Conservation (phyloP, 306 rosid genomes). For the Vigna reflexopilosa region DNA sequence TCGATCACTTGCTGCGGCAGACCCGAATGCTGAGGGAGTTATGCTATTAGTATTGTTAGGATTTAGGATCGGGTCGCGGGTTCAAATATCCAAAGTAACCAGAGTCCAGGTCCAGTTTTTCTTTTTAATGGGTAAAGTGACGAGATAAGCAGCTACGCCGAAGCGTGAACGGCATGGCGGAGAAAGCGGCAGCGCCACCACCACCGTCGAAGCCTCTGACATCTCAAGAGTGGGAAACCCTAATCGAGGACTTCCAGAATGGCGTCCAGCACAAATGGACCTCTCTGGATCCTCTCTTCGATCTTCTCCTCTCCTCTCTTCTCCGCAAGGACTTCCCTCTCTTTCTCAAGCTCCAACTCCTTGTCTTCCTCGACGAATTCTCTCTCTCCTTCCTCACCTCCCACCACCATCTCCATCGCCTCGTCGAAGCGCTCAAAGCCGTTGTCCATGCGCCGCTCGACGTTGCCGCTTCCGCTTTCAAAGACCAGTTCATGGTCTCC, state of each 20-base stretch:
- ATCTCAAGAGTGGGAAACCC: constrained; percentile 77
- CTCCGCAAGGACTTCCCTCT: constrained; percentile 75
- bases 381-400: constrained; percentile 52
- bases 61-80: constrained; percentile 7
- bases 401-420: constrained; percentile 53
- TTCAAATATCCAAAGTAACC: neutral
- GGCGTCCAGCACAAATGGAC: constrained; percentile 61
- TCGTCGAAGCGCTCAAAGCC: constrained; percentile 66
- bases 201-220: constrained; percentile 64
- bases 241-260: constrained; percentile 83
- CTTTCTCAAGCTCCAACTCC: constrained; percentile 64
- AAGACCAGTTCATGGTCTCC: constrained; percentile 86
- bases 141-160: neutral
- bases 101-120: too few species aligned
- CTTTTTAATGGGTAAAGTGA: neutral
- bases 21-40: neutral
- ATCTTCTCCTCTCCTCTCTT: constrained; percentile 69
- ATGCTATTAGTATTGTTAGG: constrained; percentile 33
- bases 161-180: constrained; percentile 51
- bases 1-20: constrained; percentile 33
- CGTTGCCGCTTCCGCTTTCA: constrained; percentile 62
- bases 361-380: constrained; percentile 85
- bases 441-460: constrained; percentile 70
- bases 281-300: constrained; percentile 58
- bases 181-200: constrained; percentile 48